Evolutionary conservation across 768 basidiomycete species (phyloP).

Genomic region (Lactarius deliciosus): DNA sequence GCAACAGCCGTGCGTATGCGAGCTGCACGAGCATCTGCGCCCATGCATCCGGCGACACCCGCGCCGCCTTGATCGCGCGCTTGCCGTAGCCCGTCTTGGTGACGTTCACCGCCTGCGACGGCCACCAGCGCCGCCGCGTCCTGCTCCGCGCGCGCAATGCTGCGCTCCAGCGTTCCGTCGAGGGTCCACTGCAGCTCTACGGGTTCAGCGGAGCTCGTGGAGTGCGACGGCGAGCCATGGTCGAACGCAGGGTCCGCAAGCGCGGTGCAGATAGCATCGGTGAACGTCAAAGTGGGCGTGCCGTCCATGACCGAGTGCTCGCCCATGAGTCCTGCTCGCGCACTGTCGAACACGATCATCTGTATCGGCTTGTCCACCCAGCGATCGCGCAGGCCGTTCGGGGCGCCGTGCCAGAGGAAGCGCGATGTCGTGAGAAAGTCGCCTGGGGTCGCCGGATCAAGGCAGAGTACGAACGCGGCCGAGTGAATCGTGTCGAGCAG

Average conservation of each 20-base stretch:
- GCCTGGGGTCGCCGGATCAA: slow-evolving; percentile 63
- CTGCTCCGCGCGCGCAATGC: slow-evolving; percentile 56
- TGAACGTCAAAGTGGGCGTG: slow-evolving; percentile 73
- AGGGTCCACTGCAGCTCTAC: slow-evolving; percentile 64
- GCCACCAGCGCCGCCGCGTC: slow-evolving; percentile 58
- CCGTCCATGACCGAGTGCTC: slow-evolving; percentile 94
- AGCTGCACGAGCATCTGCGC: slow-evolving; percentile 90
- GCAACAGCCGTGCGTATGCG: slow-evolving; percentile 70
- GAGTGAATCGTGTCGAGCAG: slow-evolving; percentile 78
- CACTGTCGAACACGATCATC: slow-evolving; percentile 83
- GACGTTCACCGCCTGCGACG: slow-evolving; percentile 62
- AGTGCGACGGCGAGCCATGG: slow-evolving; percentile 44
- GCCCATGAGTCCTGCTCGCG: slow-evolving; percentile 82
- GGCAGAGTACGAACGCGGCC: slow-evolving; percentile 78
- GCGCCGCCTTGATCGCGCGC: slow-evolving; percentile 78
- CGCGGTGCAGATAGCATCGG: slow-evolving; percentile 64
- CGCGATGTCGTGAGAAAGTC: slow-evolving; percentile 61
- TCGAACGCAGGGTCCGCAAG: slow-evolving; percentile 64
- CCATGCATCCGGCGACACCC: slow-evolving; percentile 94
- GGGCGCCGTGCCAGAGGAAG: slow-evolving; percentile 77
- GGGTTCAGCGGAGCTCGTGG: slow-evolving; percentile 38
- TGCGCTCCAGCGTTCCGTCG: slow-evolving; percentile 44
- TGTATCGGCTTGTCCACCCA: slow-evolving; percentile 92
- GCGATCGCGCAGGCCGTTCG: slow-evolving; percentile 61
- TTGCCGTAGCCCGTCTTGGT: slow-evolving; percentile 79